These are phyloP conservation scores for Echria macrotheca DNA, from an alignment of 495 filamentous ascomycete genomes.

Conservation along the genomic window DNA sequence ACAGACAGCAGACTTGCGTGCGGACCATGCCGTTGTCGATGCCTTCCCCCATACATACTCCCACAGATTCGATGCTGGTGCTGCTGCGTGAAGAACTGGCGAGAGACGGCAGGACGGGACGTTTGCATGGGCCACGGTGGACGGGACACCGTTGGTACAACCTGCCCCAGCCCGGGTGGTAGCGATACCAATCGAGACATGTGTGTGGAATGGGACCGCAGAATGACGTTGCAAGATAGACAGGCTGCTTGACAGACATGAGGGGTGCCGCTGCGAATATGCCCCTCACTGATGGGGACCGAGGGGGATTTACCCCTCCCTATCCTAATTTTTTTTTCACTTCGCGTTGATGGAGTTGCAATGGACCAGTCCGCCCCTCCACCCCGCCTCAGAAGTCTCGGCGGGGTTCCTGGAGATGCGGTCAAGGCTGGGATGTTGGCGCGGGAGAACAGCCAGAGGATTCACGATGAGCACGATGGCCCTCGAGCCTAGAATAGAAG, in stretches of 20 bases:
- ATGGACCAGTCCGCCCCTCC: neutral
- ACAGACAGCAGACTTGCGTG: neutral
- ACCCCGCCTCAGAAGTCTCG: neutral
- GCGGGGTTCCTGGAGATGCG: no score
- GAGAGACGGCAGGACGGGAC: slow-evolving; percentile 2
- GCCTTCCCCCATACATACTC: neutral
- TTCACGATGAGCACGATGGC: no score
- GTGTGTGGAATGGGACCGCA: neutral
- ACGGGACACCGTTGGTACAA: no score
- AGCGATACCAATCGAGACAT: slow-evolving; percentile 7
- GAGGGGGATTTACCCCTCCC: neutral
- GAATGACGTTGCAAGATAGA: slow-evolving; percentile 14
- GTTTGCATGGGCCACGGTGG: neutral
- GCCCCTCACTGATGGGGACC: neutral
- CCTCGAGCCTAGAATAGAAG: no score
- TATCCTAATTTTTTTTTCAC: slow-evolving; percentile 7
- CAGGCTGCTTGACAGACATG: neutral
- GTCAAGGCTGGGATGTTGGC: no score
- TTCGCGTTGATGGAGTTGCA: neutral
- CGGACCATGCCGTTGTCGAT: slow-evolving; percentile 5
- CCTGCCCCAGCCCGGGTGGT: no score
- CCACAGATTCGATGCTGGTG: neutral
- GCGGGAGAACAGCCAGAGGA: no score
- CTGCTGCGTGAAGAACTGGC: no score
- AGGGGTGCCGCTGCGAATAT: slow-evolving; percentile 1